phyloP scores from a whole-genome alignment of 345 rosid species.

The Alliaria petiolata region DNA sequence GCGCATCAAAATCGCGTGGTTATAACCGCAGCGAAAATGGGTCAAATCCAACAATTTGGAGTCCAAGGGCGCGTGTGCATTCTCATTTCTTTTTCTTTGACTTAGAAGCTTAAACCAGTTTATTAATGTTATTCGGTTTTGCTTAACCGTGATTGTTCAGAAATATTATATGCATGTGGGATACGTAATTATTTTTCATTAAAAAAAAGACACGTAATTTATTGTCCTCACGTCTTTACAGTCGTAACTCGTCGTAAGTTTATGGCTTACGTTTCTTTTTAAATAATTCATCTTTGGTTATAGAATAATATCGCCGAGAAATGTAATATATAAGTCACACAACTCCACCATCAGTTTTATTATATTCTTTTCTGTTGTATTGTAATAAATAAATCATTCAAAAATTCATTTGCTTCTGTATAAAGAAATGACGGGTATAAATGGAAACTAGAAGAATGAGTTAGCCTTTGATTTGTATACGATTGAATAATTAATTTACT shows the following conservation, averaged over 20 bases:
- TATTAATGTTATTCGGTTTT: background rate
- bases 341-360: too few species aligned
- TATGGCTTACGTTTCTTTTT: slow-evolving; percentile 7
- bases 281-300: background rate
- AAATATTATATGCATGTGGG: background rate
- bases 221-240: slow-evolving; percentile 29
- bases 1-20: background rate
- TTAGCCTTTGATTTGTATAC: background rate
- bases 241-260: background rate
- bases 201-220: background rate
- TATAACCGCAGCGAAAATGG: background rate
- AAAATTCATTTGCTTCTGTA: background rate
- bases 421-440: background rate
- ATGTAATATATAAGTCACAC: background rate
- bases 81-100: too few species aligned
- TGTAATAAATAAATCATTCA: too few species aligned
- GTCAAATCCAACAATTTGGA: background rate
- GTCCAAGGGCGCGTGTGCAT: background rate
- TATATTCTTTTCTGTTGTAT: too few species aligned
- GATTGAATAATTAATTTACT: background rate
- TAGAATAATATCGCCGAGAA: background rate
- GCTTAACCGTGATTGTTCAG: background rate
- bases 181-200: background rate
- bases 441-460: background rate
- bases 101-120: too few species aligned